Base-by-base conservation (phyloP, 148 eudicot genomes). In the Rhododendron mucronatum region DNA sequence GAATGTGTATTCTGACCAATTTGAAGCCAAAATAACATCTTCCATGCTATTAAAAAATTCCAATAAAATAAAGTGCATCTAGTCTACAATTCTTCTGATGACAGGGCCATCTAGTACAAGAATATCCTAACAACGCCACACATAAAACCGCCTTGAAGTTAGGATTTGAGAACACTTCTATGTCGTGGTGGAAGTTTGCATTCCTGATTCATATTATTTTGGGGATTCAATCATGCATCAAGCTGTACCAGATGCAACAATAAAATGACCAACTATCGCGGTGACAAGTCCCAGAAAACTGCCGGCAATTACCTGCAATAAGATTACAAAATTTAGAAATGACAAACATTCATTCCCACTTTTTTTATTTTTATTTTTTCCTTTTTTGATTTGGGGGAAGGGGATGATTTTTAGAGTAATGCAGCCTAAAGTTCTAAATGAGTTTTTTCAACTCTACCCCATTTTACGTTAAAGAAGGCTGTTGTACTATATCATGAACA, bases 241-340 rank as follows among this genome's bases (percentile, higher is more conserved):
- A 57, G 51, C 14, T 86, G 33, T 59, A 39, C 41, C 10, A 63
- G 86, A 37, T 79, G 83, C 71, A 57, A 47, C 65, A 45, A 93
- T 87, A 80, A 94, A 78, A 80, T 88, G 90, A 59, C 89, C 87
- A 76, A 91, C 55, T 74, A 86, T 21, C 33, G 97, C 95, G 39
- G 93, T 92, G 69, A 87, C 77, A 74, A 93, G 50, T 61, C 98
- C 98, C 84, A 94, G 86, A 67, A 91, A 80, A 59, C 92, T 93
- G 83, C 98, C 98, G 86, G 96, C 97, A 88, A 90, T 84, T 30
- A 94, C 98, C 98, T 95, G 92, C 65, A 59, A 86, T 50, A 57
- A 16, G 44, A 39, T 18, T 81, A 45, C 44, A 83, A 59, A 76
- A 74, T 37, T 47, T 15, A 84, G 28, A 79, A 61, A 55, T 12